Base-by-base conservation (phyloP, 495 filamentous ascomycete genomes). In the Penicillium simplicissimum region DNA sequence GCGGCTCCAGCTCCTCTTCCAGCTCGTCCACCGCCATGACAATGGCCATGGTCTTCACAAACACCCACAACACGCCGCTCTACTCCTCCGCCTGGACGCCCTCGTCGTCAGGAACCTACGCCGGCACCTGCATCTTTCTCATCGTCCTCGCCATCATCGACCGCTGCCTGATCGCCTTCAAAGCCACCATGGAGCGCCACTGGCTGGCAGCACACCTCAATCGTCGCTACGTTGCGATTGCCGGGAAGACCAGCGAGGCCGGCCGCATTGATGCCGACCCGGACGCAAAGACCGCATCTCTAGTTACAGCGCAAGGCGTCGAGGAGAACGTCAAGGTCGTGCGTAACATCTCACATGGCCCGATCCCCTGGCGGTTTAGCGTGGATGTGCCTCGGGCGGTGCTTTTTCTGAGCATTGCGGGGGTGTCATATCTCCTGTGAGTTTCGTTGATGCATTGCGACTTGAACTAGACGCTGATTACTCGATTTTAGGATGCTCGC, bases 371-470 rank as follows among this genome's bases (percentile, higher is more conserved):
- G 88, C 81, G 94, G 61, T 81, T 92, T 66, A 88, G 82, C 42
- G 87, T 91, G 3, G 93, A 97, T 73, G 76, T 93, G 9, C 76
- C 92, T 2, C 81, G 94, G 36, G 90, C 92, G 2, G 65, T 73
- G 1, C 69, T 96, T 14, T 88, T 87, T 67, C 85, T 87, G 1
- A 77, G 88, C 15, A 85, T 89, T 69, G 83, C 84, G 0, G 93
- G 88, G 4, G 82, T 97, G 43, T 88, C 87, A 3, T 98, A 97
- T 78, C 76, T 98, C 40, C 84, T 97, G 94, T 97, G 82, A 82
- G 92, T 38, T 62, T 36, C 53, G 10, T 21, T 28, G 43, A 3
- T 57, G 21, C 59, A 42, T 58, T 63, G 8, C 33, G 23, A 7
- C 13, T 48, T 17, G 28, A 15, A 31, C 28, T 3, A 25, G 15